Evolutionary conservation across 2,329 filamentous ascomycete genomes (phyloP), one percentile per base, ranked within the genome.

Genomic region (Fonsecaea pugnacius): DNA sequence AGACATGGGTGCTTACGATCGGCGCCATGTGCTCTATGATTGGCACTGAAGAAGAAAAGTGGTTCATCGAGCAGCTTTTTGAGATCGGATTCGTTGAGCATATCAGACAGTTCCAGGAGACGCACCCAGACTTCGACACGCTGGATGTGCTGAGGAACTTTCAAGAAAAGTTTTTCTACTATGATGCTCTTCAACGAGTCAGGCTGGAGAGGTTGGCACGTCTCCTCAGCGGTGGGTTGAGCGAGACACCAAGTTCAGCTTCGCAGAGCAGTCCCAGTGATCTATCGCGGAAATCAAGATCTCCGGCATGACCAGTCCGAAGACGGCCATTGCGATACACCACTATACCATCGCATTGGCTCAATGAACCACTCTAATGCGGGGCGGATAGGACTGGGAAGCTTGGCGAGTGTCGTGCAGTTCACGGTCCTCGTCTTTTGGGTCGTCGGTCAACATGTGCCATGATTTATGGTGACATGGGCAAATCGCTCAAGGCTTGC

Each of bases 161-260:
- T 51, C 62, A 68, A 40, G 62, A 63, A n/a, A 67, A 60, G 24
- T 70, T 68, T 58, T 70, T 70, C 54, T 70, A 68, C 55, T 66
- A 68, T 54, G 66, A 68, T 6, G 50, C 64, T 33, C 61, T 64
- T 27, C 66, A 68, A 55, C 54, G 56, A 32, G 58, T 56, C 7
- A 59, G 66, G 38, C 53, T 68, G 56, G 58, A 68, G 33, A 56
- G 66, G 30, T 40, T 68, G 14, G 63, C 66, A 6, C 43, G 52
- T 16, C 64, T 66, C 24, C 33, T 68, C 24, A 35, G 36, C 16
- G 58, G 48, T 33, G 48, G 32, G 14, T 8, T 46, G 24, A 56
- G 53, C 16, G 48, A 58, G 38, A 54, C 58, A 21, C 51, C 63
- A 1, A 65, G 59, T 32, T 62, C 58, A 5, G 58, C 48, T 14